Conservation (phyloP, 768 basidiomycete genomes). For the Gloeophyllum trabeum region DNA sequence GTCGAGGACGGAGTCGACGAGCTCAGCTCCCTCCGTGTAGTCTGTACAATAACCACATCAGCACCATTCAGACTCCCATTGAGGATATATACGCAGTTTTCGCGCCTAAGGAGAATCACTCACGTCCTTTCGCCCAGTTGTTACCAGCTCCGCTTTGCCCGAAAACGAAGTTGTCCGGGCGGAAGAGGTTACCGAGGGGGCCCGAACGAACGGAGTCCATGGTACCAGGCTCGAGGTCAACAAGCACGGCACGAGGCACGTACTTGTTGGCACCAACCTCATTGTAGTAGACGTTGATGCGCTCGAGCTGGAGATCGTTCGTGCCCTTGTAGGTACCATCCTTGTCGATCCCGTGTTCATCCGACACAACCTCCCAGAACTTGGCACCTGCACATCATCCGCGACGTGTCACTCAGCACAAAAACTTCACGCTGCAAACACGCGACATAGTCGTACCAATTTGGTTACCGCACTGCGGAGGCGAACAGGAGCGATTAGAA, state of each 20-base stretch:
- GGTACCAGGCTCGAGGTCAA: constrained; percentile 96
- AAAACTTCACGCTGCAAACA: neutral
- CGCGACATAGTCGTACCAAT: constrained; percentile 55
- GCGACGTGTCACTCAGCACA: constrained; percentile 7
- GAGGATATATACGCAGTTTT: neutral
- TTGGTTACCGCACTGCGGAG: constrained; percentile 91
- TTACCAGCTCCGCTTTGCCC: constrained; percentile 98
- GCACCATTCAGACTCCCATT: neutral
- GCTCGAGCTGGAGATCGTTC: constrained; percentile 93
- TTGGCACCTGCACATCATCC: constrained; percentile 56
- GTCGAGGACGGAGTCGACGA: constrained; percentile 95
- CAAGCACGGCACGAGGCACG: constrained; percentile 94
- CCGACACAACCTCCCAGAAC: constrained; percentile 97
- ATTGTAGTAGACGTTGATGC: constrained; percentile 97
- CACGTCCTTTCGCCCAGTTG: constrained; percentile 99
- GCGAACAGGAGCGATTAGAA: constrained; percentile 18
- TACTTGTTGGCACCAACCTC: constrained; percentile 94
- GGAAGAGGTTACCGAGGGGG: constrained; percentile 86
- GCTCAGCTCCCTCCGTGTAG: constrained; percentile 94
- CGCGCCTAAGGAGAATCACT: constrained; percentile 25
- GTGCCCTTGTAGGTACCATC: constrained; percentile 92
- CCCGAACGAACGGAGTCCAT: constrained; percentile 91
- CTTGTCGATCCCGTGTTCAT: constrained; percentile 93
- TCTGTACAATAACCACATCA: constrained; percentile 30
- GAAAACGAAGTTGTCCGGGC: constrained; percentile 97